Conservation (phyloP, 768 basidiomycete genomes). For the Pisolithus microcarpus region DNA sequence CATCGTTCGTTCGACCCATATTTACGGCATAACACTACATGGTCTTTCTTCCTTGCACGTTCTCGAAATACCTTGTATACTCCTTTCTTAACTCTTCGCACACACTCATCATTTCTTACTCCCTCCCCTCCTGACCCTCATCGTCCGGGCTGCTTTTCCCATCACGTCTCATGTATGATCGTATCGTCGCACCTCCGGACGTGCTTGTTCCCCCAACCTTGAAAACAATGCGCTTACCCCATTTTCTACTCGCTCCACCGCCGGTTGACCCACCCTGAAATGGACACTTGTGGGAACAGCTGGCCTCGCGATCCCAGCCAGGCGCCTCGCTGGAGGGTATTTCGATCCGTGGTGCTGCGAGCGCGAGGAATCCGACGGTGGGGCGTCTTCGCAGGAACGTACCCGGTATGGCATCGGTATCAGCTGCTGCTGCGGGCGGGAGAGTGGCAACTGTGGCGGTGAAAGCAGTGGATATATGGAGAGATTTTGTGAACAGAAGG, state of each 20-base stretch:
- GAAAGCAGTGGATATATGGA: slow-evolving; percentile 61
- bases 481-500: slow-evolving; percentile 62
- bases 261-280: slow-evolving; percentile 16
- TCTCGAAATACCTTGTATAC: neutral
- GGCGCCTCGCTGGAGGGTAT: slow-evolving; percentile 43
- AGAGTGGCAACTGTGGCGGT: slow-evolving; percentile 20
- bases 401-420: slow-evolving; percentile 25
- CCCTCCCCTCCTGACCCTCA: slow-evolving; percentile 8
- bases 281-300: slow-evolving; percentile 25
- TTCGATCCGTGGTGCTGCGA: slow-evolving; percentile 59
- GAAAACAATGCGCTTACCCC: slow-evolving; percentile 33
- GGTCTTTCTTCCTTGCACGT: slow-evolving; percentile 5
- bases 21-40: slow-evolving; percentile 21
- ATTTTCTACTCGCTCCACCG: slow-evolving; percentile 25
- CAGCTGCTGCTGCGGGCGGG: slow-evolving; percentile 1
- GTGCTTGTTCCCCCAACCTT: neutral
- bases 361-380: slow-evolving; percentile 34
- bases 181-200: neutral
- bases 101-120: slow-evolving; percentile 3
- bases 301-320: slow-evolving; percentile 34
- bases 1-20: slow-evolving; percentile 19
- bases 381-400: slow-evolving; percentile 59
- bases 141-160: slow-evolving; percentile 7
- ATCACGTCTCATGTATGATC: slow-evolving; percentile 7
- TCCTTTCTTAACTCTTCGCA: slow-evolving; percentile 8